Evolutionary conservation across 2,329 filamentous ascomycete species (phyloP).

Genomic region (Fusarium ramigenum): DNA sequence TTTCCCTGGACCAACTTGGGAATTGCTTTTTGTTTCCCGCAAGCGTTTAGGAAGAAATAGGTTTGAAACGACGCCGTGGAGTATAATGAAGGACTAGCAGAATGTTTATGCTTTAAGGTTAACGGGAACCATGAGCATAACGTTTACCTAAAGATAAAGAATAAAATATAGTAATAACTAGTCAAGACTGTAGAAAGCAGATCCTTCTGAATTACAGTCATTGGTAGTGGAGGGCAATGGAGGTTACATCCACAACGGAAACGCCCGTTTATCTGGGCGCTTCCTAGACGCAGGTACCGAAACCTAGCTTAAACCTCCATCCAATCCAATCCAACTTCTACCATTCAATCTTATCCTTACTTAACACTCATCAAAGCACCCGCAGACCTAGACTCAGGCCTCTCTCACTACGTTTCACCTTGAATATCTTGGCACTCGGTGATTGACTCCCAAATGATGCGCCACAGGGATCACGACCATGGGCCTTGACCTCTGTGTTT

Average conservation of each 20-base stretch:
- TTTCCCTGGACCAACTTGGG: not conserved
- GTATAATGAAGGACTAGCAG: not conserved
- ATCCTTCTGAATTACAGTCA: not conserved
- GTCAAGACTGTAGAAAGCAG: not conserved
- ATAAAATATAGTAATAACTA: not conserved
- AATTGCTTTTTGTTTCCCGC: slow-evolving; percentile 3
- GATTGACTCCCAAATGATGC: slow-evolving; percentile 17
- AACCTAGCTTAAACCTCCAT: slow-evolving; percentile 1
- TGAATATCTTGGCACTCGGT: slow-evolving; percentile 27
- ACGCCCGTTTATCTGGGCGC: slow-evolving; percentile 19
- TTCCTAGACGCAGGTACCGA: slow-evolving; percentile 26
- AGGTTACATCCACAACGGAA: slow-evolving; percentile 15
- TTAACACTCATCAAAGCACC: slow-evolving; percentile 2
- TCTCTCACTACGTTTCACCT: slow-evolving; percentile 28
- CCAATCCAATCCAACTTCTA: not conserved
- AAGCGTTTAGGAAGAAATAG: not conserved
- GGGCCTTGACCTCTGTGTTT: slow-evolving; percentile 14
- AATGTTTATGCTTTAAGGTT: slow-evolving; percentile 2
- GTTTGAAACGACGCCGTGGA: not conserved
- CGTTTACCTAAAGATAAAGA: not conserved
- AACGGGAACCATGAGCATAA: not conserved
- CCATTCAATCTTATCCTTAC: slow-evolving; percentile 19
- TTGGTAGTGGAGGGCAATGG: not conserved
- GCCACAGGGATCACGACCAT: slow-evolving; percentile 17
- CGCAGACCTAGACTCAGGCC: not conserved